phyloP scores from a whole-genome alignment of 1,139 yeast genomes.

The Saccharomyces pastorianus region DNA sequence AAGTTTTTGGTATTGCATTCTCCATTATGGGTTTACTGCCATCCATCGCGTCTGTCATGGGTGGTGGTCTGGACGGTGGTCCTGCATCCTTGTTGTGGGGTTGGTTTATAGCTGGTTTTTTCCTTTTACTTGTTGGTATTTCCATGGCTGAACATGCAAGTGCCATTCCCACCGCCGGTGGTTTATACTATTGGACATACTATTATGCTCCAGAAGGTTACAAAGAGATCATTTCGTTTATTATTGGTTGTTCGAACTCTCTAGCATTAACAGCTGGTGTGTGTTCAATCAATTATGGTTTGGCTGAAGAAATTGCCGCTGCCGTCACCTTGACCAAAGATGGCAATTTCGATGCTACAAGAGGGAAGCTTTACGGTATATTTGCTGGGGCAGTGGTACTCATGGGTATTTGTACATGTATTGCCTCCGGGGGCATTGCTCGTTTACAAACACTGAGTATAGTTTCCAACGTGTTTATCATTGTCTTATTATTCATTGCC shows the following conservation, averaged over 20 bases:
- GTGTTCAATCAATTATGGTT: constrained; percentile 52
- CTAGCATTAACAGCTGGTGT: constrained; percentile 50
- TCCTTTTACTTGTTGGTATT: constrained; percentile 50
- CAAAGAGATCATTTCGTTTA: constrained; percentile 41
- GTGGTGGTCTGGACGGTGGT: constrained; percentile 41
- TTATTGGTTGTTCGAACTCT: constrained; percentile 54
- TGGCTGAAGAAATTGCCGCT: constrained; percentile 46
- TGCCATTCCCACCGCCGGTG: constrained; percentile 69
- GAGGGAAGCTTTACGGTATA: constrained; percentile 45
- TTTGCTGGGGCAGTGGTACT: constrained; percentile 44
- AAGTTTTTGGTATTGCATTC: constrained; percentile 45
- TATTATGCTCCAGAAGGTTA: constrained; percentile 45
- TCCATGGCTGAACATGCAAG: constrained; percentile 60
- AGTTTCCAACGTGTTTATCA: constrained; percentile 44
- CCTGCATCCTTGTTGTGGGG: constrained; percentile 62
- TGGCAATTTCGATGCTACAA: constrained; percentile 41
- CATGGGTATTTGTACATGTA: constrained; percentile 41
- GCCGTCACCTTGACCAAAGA: constrained; percentile 42
- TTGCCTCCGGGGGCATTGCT: constrained; percentile 47
- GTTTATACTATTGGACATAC: constrained; percentile 55
- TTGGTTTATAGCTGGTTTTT: constrained; percentile 53
- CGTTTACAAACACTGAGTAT: constrained; percentile 55
- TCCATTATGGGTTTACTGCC: constrained; percentile 48
- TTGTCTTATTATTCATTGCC: constrained; percentile 54
- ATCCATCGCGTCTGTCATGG: constrained; percentile 37